Base-by-base conservation (phyloP, 805 yeast genomes). In the Blastobotrys muscicola region DNA sequence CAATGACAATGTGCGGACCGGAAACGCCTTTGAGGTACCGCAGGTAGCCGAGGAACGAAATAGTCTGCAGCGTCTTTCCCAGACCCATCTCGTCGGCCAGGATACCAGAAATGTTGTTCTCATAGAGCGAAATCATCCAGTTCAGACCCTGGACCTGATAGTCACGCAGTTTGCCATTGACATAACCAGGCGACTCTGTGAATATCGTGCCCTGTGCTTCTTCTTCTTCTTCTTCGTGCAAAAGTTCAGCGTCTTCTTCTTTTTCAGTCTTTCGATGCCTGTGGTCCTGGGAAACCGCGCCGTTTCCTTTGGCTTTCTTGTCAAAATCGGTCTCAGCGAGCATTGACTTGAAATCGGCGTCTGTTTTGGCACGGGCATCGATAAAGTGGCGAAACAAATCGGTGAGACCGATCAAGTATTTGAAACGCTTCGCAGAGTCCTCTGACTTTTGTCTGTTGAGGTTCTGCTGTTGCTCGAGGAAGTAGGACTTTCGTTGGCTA, bases 41-140 rank as follows among this genome's bases (percentile, higher is more conserved):
- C 47, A 92, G 64, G 59, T 84, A 86, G 0, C 97, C 97, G 39
- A 90, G 66, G 55, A 90, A 92, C 1, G 97, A 77, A 38, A 90
- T 86, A 0, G 97, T 90, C 64, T 90, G 98, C 45, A 92, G 68
- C 4, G 98, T 90, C 63, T 90, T 90, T 45, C 98, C 98, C 34
- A 90, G 71, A 2, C 98, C 98, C 98, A 92, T 90, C 61, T 90
- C 98, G 65, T 90, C 98, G 9, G 98, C 98, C 40, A 90, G 67
- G 38, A 90, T 92, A 14, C 98, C 98, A 8, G 94, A 82, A 36
- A 90, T 71, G 53, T 82, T 75, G 62, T 90, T 86, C 52, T 89
- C 95, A 60, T 87, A 85, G 31, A 90, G 65, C 0, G 94, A 78
- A 13, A 90, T 81, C 57, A 90, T 71, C 98, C 98, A 90, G 64